phyloP scores from a whole-genome alignment of 1,284 basidiomycete genomes.

The Termitomyces sp. region DNA sequence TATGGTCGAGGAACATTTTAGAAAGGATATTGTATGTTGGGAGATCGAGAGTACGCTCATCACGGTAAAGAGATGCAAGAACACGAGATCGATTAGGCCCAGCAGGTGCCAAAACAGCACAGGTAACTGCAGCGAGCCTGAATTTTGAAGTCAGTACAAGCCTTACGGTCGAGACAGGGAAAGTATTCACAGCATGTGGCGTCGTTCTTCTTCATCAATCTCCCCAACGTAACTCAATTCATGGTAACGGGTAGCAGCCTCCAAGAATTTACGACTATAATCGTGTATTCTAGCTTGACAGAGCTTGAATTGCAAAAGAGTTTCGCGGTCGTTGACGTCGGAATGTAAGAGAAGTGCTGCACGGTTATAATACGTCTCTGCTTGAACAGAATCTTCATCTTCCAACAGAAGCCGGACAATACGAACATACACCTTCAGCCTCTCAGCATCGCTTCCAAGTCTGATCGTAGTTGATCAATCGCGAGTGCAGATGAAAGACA shows the following conservation, averaged over 20 bases:
- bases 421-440: slow-evolving; percentile 86
- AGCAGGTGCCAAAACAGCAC: slow-evolving; percentile 94
- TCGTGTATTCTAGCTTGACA: slow-evolving; percentile 93
- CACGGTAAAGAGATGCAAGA: slow-evolving; percentile 87
- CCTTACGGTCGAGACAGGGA: slow-evolving; percentile 4
- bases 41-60: slow-evolving; percentile 81
- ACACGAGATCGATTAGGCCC: slow-evolving; percentile 93
- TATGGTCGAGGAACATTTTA: slow-evolving; percentile 97
- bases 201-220: slow-evolving; percentile 87
- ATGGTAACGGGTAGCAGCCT: slow-evolving; percentile 93
- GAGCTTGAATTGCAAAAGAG: slow-evolving; percentile 77
- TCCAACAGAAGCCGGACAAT: slow-evolving; percentile 94
- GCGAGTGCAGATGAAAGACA: neutral
- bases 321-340: slow-evolving; percentile 64
- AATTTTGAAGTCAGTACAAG: slow-evolving; percentile 4
- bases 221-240: slow-evolving; percentile 86
- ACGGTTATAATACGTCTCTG: slow-evolving; percentile 94
- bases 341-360: slow-evolving; percentile 87
- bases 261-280: slow-evolving; percentile 86
- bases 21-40: slow-evolving; percentile 86
- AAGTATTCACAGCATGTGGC: slow-evolving; percentile 71
- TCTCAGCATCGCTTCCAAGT: slow-evolving; percentile 76
- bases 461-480: slow-evolving; percentile 31
- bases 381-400: slow-evolving; percentile 90
- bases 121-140: slow-evolving; percentile 88